Evolutionary conservation across 129 eudicot species (phyloP).

Genomic region (Saposhnikovia divaricata): DNA sequence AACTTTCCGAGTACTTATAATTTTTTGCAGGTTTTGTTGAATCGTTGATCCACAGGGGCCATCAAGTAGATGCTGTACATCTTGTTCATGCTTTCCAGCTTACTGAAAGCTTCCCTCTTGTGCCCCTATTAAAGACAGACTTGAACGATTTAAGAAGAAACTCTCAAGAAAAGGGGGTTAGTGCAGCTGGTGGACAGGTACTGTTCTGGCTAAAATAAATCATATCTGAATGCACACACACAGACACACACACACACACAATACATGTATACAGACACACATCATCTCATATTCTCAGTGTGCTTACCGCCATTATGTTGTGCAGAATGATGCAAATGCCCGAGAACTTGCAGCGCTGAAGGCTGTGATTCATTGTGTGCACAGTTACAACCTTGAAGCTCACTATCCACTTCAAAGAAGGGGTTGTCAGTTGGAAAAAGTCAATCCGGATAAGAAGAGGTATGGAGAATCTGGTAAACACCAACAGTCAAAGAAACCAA

Average conservation of each 20-base stretch:
- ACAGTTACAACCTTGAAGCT: conserved; percentile 42
- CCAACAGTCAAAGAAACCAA: conserved; percentile 23
- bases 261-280: neutral
- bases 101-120: conserved; percentile 32
- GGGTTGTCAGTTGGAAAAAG: conserved; percentile 36
- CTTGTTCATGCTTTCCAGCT: conserved; percentile 49
- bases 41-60: conserved; percentile 29
- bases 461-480: conserved; percentile 22
- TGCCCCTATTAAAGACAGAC: conserved; percentile 38
- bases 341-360: conserved; percentile 42
- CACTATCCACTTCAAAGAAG: conserved; percentile 44
- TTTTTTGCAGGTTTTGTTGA: conserved; percentile 33
- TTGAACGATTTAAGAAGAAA: conserved; percentile 48
- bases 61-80: conserved; percentile 38
- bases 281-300: neutral
- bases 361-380: conserved; percentile 35
- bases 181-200: conserved; percentile 27
- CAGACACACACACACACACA: too few relatives aligned
- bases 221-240: neutral
- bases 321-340: conserved; percentile 34
- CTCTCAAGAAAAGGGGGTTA: conserved; percentile 34
- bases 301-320: conserved; percentile 4
- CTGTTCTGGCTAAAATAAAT: neutral
- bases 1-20: neutral
- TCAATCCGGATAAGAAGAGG: conserved; percentile 28